These are phyloP conservation scores for Benincasa hispida DNA, from an alignment of 306 rosid species.

Conservation along the genomic window DNA sequence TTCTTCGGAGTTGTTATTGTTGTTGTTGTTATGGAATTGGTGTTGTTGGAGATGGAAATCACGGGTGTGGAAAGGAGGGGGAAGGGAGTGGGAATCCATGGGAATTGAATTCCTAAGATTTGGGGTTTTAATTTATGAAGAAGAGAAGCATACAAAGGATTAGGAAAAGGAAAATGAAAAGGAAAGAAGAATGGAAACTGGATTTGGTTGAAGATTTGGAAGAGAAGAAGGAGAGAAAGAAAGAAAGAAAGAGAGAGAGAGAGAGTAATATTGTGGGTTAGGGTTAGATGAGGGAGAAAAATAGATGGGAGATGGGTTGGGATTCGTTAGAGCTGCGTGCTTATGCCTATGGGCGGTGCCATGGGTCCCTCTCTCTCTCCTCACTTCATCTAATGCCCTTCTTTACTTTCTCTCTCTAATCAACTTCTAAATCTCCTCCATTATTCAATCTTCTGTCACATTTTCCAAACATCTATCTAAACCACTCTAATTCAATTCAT, in stretches of 20 bases:
- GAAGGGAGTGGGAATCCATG: conserved; percentile 90
- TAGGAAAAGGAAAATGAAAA: not conserved
- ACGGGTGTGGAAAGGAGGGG: conserved; percentile 75
- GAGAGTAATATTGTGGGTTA: conserved; percentile 16
- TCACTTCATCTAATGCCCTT: not conserved
- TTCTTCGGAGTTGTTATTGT: conserved; percentile 36
- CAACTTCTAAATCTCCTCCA: not conserved
- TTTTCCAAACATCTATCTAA: too few species aligned
- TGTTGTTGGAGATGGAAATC: conserved; percentile 66
- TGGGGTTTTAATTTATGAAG: not conserved
- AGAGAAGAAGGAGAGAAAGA: not conserved
- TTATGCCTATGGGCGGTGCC: conserved; percentile 37
- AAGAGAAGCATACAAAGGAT: not conserved
- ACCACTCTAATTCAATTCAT: too few species aligned
- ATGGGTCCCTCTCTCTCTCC: conserved; percentile 34
- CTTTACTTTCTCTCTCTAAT: not conserved
- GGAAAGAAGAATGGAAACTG: too few species aligned
- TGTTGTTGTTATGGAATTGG: conserved; percentile 15
- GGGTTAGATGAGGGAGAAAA: conserved; percentile 33
- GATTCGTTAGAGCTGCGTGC: conserved; percentile 49
- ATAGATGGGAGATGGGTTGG: conserved; percentile 46
- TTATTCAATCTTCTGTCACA: too few species aligned
- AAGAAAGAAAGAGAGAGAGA: not conserved
- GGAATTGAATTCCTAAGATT: not conserved
- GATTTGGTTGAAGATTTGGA: not conserved